phyloP scores from a whole-genome alignment of 2,329 filamentous ascomycete genomes.

The Talaromyces rugulosus region DNA sequence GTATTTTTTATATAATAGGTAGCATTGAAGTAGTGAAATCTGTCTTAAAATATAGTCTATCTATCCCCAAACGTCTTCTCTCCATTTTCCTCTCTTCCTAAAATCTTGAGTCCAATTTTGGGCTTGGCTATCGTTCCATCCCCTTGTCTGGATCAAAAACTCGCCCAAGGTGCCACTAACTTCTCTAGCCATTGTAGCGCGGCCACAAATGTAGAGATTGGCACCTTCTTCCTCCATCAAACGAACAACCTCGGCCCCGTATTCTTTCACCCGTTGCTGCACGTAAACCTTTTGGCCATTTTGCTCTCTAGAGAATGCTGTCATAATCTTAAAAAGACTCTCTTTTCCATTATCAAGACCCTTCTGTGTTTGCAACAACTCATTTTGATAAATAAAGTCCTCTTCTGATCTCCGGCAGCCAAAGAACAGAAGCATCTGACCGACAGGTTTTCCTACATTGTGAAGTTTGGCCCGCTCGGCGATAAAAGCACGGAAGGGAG shows the following conservation, averaged over 20 bases:
- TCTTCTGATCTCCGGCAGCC: neutral
- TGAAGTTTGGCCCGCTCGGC: neutral
- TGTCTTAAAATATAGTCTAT: neutral
- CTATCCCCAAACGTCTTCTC: slow-evolving; percentile 7
- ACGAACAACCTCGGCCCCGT: neutral
- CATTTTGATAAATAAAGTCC: slow-evolving; percentile 6
- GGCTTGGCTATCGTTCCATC: neutral
- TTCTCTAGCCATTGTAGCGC: slow-evolving; percentile 1
- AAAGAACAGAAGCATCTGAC: slow-evolving; percentile 1
- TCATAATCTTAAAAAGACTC: neutral
- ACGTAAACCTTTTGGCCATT: neutral
- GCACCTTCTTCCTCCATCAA: neutral
- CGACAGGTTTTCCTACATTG: neutral
- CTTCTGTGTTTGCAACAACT: neutral
- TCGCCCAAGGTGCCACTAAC: neutral
- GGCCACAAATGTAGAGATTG: slow-evolving; percentile 4
- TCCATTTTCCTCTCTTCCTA: neutral
- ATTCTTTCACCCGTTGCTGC: neutral
- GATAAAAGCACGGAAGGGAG: slow-evolving; percentile 5
- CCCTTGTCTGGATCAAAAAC: neutral
- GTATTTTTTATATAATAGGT: neutral
- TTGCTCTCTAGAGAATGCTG: neutral
- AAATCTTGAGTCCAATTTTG: neutral
- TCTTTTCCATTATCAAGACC: neutral
- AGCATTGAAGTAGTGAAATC: neutral